Conservation (phyloP, 2,329 filamentous ascomycete genomes). For the Exophiala spinifera region DNA sequence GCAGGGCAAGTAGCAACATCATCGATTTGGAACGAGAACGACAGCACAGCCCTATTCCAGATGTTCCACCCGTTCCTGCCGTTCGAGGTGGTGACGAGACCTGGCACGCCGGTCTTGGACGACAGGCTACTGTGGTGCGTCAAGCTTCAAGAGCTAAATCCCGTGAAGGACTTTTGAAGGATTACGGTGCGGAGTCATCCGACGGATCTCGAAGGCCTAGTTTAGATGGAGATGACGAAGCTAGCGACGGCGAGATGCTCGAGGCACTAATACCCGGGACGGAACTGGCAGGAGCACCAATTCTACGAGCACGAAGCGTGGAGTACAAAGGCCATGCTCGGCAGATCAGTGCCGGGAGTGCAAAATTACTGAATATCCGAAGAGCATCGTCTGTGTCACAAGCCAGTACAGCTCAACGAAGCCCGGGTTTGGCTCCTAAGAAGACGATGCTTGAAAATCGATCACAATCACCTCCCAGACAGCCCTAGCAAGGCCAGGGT, state of each 20-base stretch:
- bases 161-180: conserved; percentile 57
- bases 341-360: conserved; percentile 74
- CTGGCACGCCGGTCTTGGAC: conserved; percentile 52
- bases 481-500: background rate
- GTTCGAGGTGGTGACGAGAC: conserved; percentile 37
- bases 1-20: conserved; percentile 46
- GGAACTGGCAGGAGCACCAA: conserved; percentile 17
- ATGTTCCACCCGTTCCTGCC: conserved; percentile 24
- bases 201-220: conserved; percentile 33
- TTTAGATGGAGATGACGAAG: conserved; percentile 34
- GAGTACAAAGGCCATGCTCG: conserved; percentile 63
- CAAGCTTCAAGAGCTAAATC: conserved; percentile 58
- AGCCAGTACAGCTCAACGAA: conserved; percentile 34
- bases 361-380: conserved; percentile 67
- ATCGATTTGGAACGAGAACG: conserved; percentile 60
- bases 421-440: conserved; percentile 12
- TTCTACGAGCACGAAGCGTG: conserved; percentile 64
- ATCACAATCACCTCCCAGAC: background rate
- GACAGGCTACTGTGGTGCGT: conserved; percentile 64
- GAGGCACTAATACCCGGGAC: conserved; percentile 21
- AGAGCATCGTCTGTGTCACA: conserved; percentile 50
- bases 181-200: conserved; percentile 40
- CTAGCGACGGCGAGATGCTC: conserved; percentile 27
- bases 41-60: conserved; percentile 36
- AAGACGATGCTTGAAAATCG: conserved; percentile 2